Conservation (phyloP, 495 filamentous ascomycete species). For the Lasiosphaeria miniovina region DNA sequence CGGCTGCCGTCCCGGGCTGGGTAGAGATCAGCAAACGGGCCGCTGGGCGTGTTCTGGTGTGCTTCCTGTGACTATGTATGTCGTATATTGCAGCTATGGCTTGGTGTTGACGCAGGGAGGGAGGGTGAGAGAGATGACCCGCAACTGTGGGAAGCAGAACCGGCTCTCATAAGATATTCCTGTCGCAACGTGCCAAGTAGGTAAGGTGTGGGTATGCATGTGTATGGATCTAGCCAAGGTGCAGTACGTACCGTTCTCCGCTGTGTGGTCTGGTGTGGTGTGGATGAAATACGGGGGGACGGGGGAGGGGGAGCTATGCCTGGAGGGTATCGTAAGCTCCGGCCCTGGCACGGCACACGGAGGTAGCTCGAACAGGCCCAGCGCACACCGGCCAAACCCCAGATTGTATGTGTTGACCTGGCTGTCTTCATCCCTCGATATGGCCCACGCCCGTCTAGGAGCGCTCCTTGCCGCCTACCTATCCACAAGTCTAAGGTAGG, state of each 20-base stretch:
- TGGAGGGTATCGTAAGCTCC: constrained; percentile 7
- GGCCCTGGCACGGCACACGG: constrained; percentile 13
- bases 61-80: neutral
- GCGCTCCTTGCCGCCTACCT: too few relatives aligned
- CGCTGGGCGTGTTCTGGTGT: neutral
- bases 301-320: neutral
- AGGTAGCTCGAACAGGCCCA: constrained; percentile 7
- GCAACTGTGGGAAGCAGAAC: constrained; percentile 28
- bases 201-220: constrained; percentile 11
- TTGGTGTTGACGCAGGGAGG: constrained; percentile 8
- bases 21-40: constrained; percentile 2
- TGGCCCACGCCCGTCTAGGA: too few relatives aligned
- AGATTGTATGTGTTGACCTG: neutral
- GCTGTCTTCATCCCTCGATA: too few relatives aligned
- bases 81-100: neutral
- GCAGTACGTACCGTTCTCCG: constrained; percentile 1
- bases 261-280: constrained; percentile 3
- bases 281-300: neutral
- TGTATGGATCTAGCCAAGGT: neutral
- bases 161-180: constrained; percentile 29
- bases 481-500: too few relatives aligned
- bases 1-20: constrained; percentile 4
- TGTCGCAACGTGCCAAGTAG: too few relatives aligned
- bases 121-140: constrained; percentile 23
- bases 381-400: constrained; percentile 7